These are phyloP conservation scores for Lipomyces yamanashiensis DNA, from an alignment of 805 yeast species.

Conservation along the genomic window DNA sequence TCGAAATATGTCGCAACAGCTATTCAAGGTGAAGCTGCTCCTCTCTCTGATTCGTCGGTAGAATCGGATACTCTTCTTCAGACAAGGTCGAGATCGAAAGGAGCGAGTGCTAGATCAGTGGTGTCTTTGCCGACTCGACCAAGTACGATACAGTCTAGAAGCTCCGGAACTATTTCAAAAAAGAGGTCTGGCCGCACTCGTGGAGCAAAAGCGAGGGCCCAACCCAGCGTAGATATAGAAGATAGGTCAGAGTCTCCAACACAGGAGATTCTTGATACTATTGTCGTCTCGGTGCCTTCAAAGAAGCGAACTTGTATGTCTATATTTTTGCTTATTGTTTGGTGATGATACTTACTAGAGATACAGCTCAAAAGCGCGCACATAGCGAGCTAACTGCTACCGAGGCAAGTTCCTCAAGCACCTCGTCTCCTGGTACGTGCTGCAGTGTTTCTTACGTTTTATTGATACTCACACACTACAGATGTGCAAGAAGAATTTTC, in stretches of 20 bases:
- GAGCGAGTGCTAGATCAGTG: too few relatives aligned
- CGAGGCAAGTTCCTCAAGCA: too few relatives aligned
- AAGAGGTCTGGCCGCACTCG: neutral
- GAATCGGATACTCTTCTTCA: too few relatives aligned
- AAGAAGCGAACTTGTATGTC: neutral
- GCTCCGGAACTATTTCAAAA: too few relatives aligned
- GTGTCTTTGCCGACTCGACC: too few relatives aligned
- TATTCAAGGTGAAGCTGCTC: too few relatives aligned
- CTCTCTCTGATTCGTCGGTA: too few relatives aligned
- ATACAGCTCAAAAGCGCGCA: neutral
- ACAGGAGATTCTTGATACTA: neutral
- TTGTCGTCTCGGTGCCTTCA: neutral
- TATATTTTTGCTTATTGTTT: neutral
- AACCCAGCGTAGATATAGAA: neutral
- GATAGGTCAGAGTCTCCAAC: neutral
- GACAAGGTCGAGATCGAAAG: too few relatives aligned
- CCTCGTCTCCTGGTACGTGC: neutral
- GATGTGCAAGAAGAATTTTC: neutral
- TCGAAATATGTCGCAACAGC: too few relatives aligned
- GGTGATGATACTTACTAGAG: neutral
- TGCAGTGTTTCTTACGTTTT: neutral
- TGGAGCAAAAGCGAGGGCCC: neutral
- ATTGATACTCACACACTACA: neutral
- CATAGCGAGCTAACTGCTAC: neutral
- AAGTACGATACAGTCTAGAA: too few relatives aligned